Base-by-base conservation (phyloP, 176 grass and related monocot species). In the Coix lacrymajobi region DNA sequence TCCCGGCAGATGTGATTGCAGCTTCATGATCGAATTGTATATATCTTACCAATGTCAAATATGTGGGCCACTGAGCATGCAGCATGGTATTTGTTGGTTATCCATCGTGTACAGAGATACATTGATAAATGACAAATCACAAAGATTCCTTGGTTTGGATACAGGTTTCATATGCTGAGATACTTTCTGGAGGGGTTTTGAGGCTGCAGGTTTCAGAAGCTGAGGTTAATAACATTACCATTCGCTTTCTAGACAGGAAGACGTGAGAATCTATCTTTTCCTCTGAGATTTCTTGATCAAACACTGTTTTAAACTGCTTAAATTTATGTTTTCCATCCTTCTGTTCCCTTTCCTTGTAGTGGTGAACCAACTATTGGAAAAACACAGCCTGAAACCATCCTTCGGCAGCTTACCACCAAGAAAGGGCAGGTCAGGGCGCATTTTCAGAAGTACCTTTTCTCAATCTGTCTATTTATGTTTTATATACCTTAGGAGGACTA, bases 141-240 rank as follows among this genome's bases (percentile, higher is more conserved):
- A 62, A 73, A 28, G 76, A 38, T 15, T 4, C n/a, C 66, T 87
- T 85, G 34, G 79, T 83, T 71, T 89, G 26, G 39, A 24, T 72
- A 67, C 83, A 96, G 96, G 91, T 96, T 75, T 96, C 93, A 49
- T 91, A 84, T 77, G 91, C 91, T 71, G 96, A 96, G 76, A 90
- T 99, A 52, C 89, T 99, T 85, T 99, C 96, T 78, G 96, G 96
- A 87, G 93, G 96, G 77, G 88, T 99, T 77, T 54, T 99, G 67
- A 88, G 85, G 91, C 38, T 99, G 58, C 91, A 94, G 82, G 85
- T 99, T 80, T 91, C 91, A 39, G 91, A 99, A 83, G 89, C 78
- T 20, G 91, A 94, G 89, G 96, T 99, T 63, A 99, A 99, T 82
- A 87, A 96, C 77, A 96, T 99, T 66, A 92, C 71, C 46, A 89